A percentile compares a stretch with the other conserved stretches of the same genome.
phyloP scores from a whole-genome alignment of 164 flowering plant species.

The Cinnamomum chago region DNA sequence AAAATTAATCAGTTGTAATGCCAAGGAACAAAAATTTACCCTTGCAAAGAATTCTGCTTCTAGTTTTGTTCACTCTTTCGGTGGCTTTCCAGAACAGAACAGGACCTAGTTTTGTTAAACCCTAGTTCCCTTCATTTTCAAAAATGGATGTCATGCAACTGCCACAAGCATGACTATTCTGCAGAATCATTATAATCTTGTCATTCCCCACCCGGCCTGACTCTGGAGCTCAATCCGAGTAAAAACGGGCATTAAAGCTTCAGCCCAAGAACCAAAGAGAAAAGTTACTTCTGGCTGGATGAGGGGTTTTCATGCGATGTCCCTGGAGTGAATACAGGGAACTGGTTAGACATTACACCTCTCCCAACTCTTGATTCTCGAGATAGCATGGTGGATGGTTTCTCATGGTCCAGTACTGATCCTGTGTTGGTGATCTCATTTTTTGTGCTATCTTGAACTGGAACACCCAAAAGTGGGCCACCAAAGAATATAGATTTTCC shows the following conservation, averaged over 20 bases:
- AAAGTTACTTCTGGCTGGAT: conserved; percentile 26
- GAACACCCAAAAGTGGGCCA: conserved; percentile 66
- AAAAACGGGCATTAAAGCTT: background rate
- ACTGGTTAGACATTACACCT: conserved; percentile 60
- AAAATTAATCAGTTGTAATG: background rate
- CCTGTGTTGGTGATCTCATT: conserved; percentile 27
- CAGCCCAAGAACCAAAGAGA: background rate
- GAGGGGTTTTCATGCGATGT: conserved; percentile 23
- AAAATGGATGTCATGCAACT: background rate
- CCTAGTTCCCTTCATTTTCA: background rate
- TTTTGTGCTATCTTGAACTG: conserved; percentile 38
- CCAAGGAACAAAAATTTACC: background rate
- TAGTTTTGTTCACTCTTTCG: background rate
- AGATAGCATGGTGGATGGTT: conserved; percentile 26
- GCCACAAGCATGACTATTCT: background rate
- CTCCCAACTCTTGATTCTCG: conserved; percentile 48
- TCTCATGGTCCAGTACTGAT: conserved; percentile 45
- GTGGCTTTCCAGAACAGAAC: background rate
- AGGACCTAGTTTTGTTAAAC: background rate
- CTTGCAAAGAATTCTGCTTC: background rate
- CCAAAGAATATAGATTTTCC: conserved; percentile 93
- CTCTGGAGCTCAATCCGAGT: background rate
- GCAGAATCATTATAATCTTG: background rate
- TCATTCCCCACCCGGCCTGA: background rate
- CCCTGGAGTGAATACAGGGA: conserved; percentile 74